Evolutionary conservation across 2,329 filamentous ascomycete genomes (phyloP).

Genomic region (Cylindrodendrum hubeiense): DNA sequence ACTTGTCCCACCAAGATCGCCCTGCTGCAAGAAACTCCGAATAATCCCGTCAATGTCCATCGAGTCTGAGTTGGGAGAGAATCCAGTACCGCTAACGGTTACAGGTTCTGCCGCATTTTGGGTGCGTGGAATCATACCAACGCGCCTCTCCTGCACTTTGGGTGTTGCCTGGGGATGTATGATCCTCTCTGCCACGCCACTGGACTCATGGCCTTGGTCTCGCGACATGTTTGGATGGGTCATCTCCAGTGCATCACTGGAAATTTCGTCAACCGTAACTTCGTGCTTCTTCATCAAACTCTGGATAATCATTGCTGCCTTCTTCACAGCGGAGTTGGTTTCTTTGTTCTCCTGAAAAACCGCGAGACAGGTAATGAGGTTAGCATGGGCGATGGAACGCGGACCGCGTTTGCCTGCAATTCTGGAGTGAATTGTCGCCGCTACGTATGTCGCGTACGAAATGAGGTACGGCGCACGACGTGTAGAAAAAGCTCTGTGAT

Average conservation of each 20-base stretch:
- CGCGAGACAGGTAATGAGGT: constrained; percentile 57
- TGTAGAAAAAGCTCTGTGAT: constrained; percentile 59
- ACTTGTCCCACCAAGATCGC: constrained; percentile 22
- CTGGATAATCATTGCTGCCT: constrained; percentile 59
- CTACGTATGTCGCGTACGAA: constrained; percentile 67
- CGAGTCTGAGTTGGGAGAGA: constrained; percentile 38
- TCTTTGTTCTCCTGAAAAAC: constrained; percentile 63
- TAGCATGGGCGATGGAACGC: constrained; percentile 53
- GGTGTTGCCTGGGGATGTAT: background rate
- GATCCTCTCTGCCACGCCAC: background rate
- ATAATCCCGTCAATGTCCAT: constrained; percentile 53
- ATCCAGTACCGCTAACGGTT: background rate
- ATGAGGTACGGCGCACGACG: constrained; percentile 64
- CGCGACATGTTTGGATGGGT: background rate
- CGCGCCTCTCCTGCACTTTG: background rate
- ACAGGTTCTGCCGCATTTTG: background rate
- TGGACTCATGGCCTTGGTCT: background rate
- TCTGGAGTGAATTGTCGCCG: constrained; percentile 64
- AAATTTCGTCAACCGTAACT: constrained; percentile 41
- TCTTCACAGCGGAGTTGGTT: constrained; percentile 62
- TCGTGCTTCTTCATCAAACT: constrained; percentile 59
- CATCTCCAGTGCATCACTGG: constrained; percentile 22
- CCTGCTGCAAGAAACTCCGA: constrained; percentile 48
- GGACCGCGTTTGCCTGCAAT: constrained; percentile 60
- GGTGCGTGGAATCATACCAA: background rate